phyloP scores from a whole-genome alignment of 305 asterid genomes.

The Fraxinus nigra region DNA sequence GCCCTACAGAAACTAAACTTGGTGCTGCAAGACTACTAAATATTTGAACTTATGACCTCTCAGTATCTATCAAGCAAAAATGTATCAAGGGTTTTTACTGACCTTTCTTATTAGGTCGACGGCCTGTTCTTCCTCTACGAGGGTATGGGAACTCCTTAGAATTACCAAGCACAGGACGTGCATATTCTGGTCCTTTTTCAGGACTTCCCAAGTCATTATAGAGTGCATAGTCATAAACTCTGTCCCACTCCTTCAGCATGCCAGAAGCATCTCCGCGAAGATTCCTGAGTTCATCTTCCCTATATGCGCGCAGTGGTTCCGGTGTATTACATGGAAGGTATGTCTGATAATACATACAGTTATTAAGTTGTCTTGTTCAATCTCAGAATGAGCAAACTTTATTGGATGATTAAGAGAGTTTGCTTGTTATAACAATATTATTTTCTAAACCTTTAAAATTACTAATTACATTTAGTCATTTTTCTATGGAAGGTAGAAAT shows the following conservation, averaged over 20 bases:
- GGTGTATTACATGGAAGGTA: conserved; percentile 71
- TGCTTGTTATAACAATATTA: not conserved
- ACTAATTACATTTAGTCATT: not conserved
- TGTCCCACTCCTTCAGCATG: conserved; percentile 62
- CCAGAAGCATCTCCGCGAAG: conserved; percentile 64
- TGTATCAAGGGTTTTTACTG: not conserved
- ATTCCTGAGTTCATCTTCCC: conserved; percentile 50
- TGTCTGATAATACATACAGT: conserved; percentile 31
- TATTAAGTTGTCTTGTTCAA: not conserved
- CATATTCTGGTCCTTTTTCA: conserved; percentile 50
- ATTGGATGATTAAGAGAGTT: not conserved
- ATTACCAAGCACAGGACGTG: conserved; percentile 75
- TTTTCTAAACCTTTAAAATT: not conserved
- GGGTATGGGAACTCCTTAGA: conserved; percentile 70
- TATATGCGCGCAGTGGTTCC: conserved; percentile 37
- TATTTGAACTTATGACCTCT: not conserved
- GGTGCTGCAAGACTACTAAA: not conserved
- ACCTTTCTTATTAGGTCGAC: conserved; percentile 63
- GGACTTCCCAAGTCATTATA: conserved; percentile 71
- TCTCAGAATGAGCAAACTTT: conserved; percentile 4
- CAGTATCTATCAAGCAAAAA: not conserved
- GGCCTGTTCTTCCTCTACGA: conserved; percentile 75
- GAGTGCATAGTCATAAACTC: conserved; percentile 68
- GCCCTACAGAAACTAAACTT: not conserved
- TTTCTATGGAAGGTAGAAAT: not conserved